phyloP scores from a whole-genome alignment of 129 eudicot species.

The Flaveria trinervia region DNA sequence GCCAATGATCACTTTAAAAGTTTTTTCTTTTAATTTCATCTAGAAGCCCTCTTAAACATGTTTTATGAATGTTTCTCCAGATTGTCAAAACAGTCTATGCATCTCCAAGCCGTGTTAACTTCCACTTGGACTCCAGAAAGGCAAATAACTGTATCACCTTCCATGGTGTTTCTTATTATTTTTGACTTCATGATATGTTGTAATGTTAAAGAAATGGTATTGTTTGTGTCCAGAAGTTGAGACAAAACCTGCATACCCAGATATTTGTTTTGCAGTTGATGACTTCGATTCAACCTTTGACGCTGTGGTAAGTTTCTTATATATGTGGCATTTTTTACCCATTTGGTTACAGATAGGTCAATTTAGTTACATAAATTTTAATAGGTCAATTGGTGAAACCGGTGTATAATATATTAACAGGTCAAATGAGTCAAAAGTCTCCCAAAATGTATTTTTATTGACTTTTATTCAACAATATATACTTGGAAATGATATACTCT shows the following conservation, averaged over 20 bases:
- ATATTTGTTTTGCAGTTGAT: slow-evolving; percentile 97
- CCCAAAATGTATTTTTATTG: no score
- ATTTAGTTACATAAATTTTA: background rate
- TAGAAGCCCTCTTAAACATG: background rate
- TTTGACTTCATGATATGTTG: background rate
- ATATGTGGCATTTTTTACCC: background rate
- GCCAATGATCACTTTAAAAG: background rate
- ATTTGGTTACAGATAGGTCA: background rate
- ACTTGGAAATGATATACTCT: no score
- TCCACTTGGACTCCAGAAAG: slow-evolving; percentile 96
- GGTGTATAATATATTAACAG: background rate
- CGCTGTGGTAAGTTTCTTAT: slow-evolving; percentile 71
- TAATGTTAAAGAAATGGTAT: slow-evolving; percentile 14
- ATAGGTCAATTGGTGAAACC: background rate
- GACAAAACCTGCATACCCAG: slow-evolving; percentile 97
- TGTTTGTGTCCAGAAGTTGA: slow-evolving; percentile 68
- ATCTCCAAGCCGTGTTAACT: slow-evolving; percentile 95
- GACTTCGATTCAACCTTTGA: slow-evolving; percentile 99
- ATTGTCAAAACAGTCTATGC: slow-evolving; percentile 98
- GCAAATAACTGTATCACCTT: slow-evolving; percentile 45
- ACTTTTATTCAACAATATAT: no score
- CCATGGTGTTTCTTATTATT: slow-evolving; percentile 5
- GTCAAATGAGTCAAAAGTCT: background rate
- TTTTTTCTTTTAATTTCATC: background rate
- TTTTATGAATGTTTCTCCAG: slow-evolving; percentile 41